Percentiles rank a stretch among this genome's conserved stretches.
Conservation (phyloP, 139 green algal species). For the Trebouxia sp. region DNA sequence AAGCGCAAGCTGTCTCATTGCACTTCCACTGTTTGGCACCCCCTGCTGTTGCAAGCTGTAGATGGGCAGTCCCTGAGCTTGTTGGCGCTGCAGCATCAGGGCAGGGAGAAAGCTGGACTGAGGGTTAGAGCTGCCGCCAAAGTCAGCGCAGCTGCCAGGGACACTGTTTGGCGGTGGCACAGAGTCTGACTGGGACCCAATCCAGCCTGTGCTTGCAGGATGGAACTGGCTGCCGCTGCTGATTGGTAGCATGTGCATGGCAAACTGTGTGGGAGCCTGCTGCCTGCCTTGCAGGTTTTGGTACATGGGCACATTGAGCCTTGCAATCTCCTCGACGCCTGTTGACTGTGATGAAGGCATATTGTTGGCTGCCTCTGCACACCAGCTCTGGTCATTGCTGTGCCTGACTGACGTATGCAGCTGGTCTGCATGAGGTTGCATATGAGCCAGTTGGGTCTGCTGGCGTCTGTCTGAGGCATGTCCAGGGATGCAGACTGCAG, state of each 20-base stretch:
- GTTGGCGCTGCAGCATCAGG: not conserved
- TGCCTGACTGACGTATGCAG: not conserved
- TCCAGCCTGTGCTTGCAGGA: not conserved
- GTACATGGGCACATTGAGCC: not conserved
- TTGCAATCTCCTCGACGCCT: not conserved
- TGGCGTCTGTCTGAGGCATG: not conserved
- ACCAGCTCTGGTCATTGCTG: not conserved
- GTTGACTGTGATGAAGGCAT: not conserved
- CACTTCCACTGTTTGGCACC: not conserved
- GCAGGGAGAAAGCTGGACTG: not conserved
- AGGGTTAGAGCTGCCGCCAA: not conserved
- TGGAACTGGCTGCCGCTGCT: not conserved
- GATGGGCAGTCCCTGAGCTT: not conserved
- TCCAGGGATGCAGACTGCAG: not conserved
- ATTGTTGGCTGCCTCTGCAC: not conserved
- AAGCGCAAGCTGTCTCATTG: constrained; percentile 3
- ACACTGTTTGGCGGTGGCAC: not conserved
- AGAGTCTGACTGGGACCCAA: not conserved
- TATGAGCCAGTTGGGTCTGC: not conserved
- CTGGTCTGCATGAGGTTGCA: not conserved
- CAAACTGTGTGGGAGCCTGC: not conserved
- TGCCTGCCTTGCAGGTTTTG: too few species aligned
- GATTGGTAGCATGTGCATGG: not conserved
- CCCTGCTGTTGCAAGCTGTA: not conserved
- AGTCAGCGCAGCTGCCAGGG: not conserved